phyloP scores from a whole-genome alignment of 2,329 filamentous ascomycete genomes.

The Hymenoscyphus salicellus region DNA sequence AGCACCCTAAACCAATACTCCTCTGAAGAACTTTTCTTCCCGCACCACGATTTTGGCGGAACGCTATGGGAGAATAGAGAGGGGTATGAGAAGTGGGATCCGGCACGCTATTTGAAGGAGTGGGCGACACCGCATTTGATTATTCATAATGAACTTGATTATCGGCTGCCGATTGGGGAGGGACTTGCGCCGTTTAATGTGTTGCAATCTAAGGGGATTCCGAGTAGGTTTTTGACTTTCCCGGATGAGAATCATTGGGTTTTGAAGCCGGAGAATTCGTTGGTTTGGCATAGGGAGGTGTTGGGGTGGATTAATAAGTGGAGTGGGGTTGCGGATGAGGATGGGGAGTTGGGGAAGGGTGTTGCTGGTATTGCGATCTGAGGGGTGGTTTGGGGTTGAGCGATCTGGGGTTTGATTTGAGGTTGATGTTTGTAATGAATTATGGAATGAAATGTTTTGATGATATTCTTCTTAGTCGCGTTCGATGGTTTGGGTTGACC shows the following conservation, averaged over 20 bases:
- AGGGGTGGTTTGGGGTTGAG: neutral
- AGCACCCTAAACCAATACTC: conserved; percentile 64
- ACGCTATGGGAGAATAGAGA: conserved; percentile 54
- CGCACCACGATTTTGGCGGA: conserved; percentile 62
- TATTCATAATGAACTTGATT: conserved; percentile 88
- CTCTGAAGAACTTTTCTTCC: conserved; percentile 69
- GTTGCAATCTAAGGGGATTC: conserved; percentile 58
- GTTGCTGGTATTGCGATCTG: neutral
- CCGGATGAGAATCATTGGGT: conserved; percentile 79
- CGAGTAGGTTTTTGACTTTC: conserved; percentile 62
- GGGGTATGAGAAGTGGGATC: conserved; percentile 68
- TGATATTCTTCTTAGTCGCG: neutral
- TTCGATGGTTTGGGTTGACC: neutral
- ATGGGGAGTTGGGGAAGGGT: neutral
- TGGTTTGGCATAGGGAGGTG: conserved; percentile 87
- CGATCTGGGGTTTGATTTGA: neutral
- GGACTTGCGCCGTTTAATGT: conserved; percentile 64
- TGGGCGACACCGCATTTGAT: conserved; percentile 78
- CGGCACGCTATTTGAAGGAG: conserved; percentile 48
- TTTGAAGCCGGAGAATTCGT: conserved; percentile 82
- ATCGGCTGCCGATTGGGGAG: conserved; percentile 81
- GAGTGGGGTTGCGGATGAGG: conserved; percentile 42
- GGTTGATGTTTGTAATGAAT: neutral
- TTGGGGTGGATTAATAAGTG: conserved; percentile 72
- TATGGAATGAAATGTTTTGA: neutral